Conservation (phyloP, 768 basidiomycete genomes). For the Lactifluus hygrophoroides region DNA sequence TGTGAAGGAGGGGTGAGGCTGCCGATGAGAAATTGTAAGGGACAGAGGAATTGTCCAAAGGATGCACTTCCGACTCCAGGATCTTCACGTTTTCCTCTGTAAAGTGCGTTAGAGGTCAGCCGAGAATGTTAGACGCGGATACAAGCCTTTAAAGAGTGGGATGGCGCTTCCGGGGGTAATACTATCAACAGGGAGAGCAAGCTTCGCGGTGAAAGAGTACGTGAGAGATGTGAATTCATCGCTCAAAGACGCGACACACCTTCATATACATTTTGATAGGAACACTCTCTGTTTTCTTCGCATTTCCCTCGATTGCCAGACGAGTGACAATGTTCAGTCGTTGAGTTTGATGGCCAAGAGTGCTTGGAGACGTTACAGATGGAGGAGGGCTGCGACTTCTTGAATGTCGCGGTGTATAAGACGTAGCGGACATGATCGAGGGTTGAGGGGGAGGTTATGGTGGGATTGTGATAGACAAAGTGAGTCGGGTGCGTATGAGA, state of each 20-base stretch:
- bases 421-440: constrained; percentile 5
- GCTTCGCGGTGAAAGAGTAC: constrained; percentile 32
- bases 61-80: constrained; percentile 64
- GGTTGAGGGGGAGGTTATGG: not conserved
- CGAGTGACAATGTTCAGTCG: constrained; percentile 65
- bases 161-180: constrained; percentile 60
- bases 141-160: constrained; percentile 60
- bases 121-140: not conserved
- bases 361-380: constrained; percentile 22
- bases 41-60: constrained; percentile 57
- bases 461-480: not conserved
- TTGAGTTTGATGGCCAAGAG: constrained; percentile 24
- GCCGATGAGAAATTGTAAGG: constrained; percentile 70
- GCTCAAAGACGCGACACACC: constrained; percentile 32
- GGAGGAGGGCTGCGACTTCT: constrained; percentile 26
- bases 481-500: not conserved
- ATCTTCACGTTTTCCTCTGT: constrained; percentile 77
- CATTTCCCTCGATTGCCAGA: constrained; percentile 66
- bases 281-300: constrained; percentile 58
- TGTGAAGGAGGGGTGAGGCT: constrained; percentile 53
- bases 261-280: constrained; percentile 71
- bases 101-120: not conserved
- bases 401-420: constrained; percentile 21
- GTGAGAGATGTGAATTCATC: not conserved
- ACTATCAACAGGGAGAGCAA: constrained; percentile 52